Conservation (phyloP, 2,329 filamentous ascomycete genomes). For the Alternaria tenuissima region DNA sequence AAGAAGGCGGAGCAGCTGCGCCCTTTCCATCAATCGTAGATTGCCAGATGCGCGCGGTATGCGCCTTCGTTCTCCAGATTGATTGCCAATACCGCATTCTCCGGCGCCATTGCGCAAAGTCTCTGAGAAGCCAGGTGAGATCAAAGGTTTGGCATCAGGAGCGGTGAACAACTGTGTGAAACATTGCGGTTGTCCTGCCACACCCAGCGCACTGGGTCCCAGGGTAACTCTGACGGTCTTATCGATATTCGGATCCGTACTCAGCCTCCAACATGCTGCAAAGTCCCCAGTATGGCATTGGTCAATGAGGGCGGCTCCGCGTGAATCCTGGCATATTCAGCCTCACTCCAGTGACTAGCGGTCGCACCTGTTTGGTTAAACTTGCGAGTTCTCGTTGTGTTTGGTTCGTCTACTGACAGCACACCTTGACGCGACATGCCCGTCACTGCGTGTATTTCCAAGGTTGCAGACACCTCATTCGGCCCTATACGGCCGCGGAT, state of each 20-base stretch:
- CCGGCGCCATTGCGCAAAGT: not conserved
- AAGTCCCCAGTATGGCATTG: conserved; percentile 10
- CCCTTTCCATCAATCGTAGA: conserved; percentile 32
- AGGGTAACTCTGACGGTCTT: conserved; percentile 20
- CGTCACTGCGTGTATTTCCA: conserved; percentile 3
- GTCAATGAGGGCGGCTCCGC: conserved; percentile 9
- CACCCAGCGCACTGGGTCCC: conserved; percentile 11
- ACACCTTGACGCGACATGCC: not conserved
- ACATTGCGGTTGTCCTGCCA: conserved; percentile 10
- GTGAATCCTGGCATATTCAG: conserved; percentile 23
- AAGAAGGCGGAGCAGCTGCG: conserved; percentile 39
- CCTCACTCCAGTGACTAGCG: conserved; percentile 11
- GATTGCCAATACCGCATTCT: not conserved
- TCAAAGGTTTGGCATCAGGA: not conserved
- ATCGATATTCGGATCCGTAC: conserved; percentile 21
- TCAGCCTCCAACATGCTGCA: conserved; percentile 13
- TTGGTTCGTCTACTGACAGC: conserved; percentile 1
- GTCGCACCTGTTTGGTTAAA: not conserved
- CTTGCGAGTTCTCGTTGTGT: not conserved
- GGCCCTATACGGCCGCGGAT: conserved; percentile 16
- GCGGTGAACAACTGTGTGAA: conserved; percentile 13
- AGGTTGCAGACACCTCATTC: not conserved
- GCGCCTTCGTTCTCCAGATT: conserved; percentile 3
- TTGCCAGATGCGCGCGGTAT: conserved; percentile 13
- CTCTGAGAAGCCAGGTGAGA: not conserved